Base-by-base conservation (phyloP, 129 eudicot genomes). In the Heracleum sosnowskyi region DNA sequence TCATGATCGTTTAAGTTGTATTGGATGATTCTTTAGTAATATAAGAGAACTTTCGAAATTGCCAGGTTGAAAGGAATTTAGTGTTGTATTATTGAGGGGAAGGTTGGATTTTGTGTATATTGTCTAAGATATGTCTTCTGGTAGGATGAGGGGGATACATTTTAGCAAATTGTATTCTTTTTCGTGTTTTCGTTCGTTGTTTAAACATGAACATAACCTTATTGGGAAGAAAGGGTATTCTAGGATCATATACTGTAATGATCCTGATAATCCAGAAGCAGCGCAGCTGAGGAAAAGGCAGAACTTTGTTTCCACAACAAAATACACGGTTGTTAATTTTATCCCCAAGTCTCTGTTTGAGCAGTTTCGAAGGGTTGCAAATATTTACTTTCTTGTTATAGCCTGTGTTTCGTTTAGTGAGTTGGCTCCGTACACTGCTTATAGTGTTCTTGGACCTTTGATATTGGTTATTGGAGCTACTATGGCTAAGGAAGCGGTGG, bases 291-390 rank as follows among this genome's bases (percentile, higher is more conserved):
- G 83, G 70, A 89, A 91, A 62, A 77, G 87, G 79, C 84, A 87
- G 51, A 95, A 95, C 83, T 95, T 91, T 81, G 98, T 95, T 33
- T 95, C 97, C 17, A 95, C 98, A 5, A 94, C 98, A 0, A 94
- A 94, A 83, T 94, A 94, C 60, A 94, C 93, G 6, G 97, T 92
- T 39, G 46, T 85, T n/a, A 94, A 91, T 88, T 94, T 94, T 77
- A 74, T 94, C 34, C 97, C 97, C 0, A 94, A 94, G 81, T 88
- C 96, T 7, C 81, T 94, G 87, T 90, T 94, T 84, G 98, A 94
- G 96, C 98, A 94, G 79, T 94, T 94, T 87, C 86, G 98, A 83
- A 74, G 98, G 53, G 98, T 94, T 62, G 98, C 98, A 26, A 94
- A 94, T 81, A 79, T 91, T 45, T 94, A 94, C 77, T 94, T 94